These are phyloP conservation scores for Chytriomyces confervae DNA, from an alignment of 192 early-diverging fungal genomes.

Conservation along the genomic window DNA sequence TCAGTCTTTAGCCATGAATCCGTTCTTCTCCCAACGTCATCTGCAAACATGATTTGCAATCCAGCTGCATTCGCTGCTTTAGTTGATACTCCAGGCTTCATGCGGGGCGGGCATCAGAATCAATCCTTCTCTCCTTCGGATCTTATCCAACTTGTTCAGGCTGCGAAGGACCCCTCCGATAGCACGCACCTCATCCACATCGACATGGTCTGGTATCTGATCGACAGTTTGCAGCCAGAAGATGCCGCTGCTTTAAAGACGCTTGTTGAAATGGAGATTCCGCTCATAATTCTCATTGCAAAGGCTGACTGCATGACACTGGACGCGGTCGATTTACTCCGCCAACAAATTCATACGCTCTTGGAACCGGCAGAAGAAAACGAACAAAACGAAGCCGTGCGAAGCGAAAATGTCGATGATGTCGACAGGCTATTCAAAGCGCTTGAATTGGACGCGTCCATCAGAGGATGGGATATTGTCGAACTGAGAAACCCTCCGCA, in stretches of 20 bases:
- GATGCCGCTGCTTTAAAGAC: conserved; percentile 2
- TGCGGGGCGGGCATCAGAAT: not conserved
- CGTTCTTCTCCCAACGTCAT: not conserved
- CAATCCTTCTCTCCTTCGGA: not conserved
- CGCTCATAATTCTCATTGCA: conserved; percentile 21
- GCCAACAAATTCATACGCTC: conserved; percentile 13
- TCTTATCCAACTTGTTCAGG: not conserved
- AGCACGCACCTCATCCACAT: not conserved
- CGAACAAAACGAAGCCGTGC: not conserved
- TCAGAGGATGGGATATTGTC: conserved; percentile 31
- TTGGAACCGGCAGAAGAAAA: not conserved
- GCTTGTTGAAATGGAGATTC: conserved; percentile 20
- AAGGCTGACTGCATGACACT: conserved; percentile 11
- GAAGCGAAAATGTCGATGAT: not conserved
- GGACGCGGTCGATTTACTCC: not conserved
- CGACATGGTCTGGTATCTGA: conserved; percentile 32
- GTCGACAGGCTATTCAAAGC: conserved; percentile 6
- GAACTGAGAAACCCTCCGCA: conserved; percentile 19
- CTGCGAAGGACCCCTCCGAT: not conserved
- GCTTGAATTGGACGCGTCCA: conserved; percentile 22
- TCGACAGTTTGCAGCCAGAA: conserved; percentile 19
- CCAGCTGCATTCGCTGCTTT: conserved; percentile 15
- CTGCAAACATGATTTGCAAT: conserved; percentile 5
- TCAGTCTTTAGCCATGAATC: conserved; percentile 8
- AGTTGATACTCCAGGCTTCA: conserved; percentile 21